Conservation (phyloP, 2,329 filamentous ascomycete genomes). For the Microdochium paspali region DNA sequence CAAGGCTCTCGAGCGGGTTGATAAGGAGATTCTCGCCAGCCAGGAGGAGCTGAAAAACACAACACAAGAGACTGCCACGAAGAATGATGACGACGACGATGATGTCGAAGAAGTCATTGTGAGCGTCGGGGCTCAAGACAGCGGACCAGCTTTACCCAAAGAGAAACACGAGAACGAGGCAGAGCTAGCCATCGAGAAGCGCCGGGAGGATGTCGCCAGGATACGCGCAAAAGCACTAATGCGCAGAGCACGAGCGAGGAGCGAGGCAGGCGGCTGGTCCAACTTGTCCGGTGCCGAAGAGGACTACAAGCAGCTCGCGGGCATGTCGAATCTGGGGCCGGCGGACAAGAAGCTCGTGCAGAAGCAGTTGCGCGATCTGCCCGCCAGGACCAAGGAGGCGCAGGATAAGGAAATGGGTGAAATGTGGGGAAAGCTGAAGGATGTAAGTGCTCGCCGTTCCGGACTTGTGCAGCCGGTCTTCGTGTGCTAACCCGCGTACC, state of each 20-base stretch:
- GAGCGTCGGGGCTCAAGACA: constrained; percentile 45
- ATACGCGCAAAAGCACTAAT: constrained; percentile 79
- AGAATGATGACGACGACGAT: constrained; percentile 31
- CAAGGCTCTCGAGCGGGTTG: constrained; percentile 59
- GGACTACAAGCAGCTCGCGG: constrained; percentile 64
- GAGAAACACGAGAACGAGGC: constrained; percentile 14
- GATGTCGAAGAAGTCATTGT: constrained; percentile 47
- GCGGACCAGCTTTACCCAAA: constrained; percentile 26
- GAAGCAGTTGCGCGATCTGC: constrained; percentile 55
- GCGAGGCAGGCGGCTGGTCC: constrained; percentile 67
- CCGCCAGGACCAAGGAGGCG: constrained; percentile 61
- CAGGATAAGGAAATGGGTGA: constrained; percentile 85
- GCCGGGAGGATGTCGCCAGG: constrained; percentile 56
- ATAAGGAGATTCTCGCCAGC: constrained; percentile 18
- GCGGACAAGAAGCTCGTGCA: constrained; percentile 62
- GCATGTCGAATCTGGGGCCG: constrained; percentile 49
- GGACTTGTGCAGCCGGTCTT: not conserved
- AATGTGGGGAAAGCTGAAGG: constrained; percentile 96
- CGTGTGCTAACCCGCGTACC: not conserved
- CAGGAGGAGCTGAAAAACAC: constrained; percentile 38
- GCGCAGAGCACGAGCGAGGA: constrained; percentile 64
- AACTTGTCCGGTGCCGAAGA: constrained; percentile 67
- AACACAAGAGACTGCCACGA: constrained; percentile 28
- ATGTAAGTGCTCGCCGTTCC: constrained; percentile 32
- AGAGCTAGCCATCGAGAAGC: constrained; percentile 22